Evolutionary conservation across 129 eudicot genomes (phyloP), one percentile per base, ranked within the genome.

Genomic region (Lonicera japonica): DNA sequence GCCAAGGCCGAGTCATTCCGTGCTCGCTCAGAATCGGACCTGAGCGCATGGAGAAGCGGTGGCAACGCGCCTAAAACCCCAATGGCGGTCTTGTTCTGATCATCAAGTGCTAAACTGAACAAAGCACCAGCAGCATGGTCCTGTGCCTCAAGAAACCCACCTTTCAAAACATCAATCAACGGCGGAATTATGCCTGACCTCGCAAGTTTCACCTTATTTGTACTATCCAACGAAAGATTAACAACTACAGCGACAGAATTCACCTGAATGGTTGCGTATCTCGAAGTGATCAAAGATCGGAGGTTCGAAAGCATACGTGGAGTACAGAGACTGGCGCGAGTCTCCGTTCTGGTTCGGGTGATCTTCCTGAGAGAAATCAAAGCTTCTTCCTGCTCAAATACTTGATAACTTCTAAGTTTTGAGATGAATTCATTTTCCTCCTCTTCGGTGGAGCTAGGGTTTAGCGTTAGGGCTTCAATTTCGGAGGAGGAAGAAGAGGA

Each of bases 61-160:
- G 80, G 88, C 24, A 85, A 48, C 9, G 90, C 95, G 14, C 97
- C 97, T 11, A 89, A 61, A 8, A 89, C 97, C 0, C 97, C 97
- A 0, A 89, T 80, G 3, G 97, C 97, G 0, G 97, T 89, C 62
- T 89, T 89, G 76, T 89, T 89, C 65, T 73, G 90, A 53, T 89
- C 84, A 15, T 85, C 95, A 1, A 89, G 81, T 0, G 97, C 79
- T 19, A 89, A 63, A 39, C 97, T 89, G 68, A 89, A 89, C 39
- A 89, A 54, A 17, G 88, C 97, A 0, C 97, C 95, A 15, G 90
- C 86, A 8, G 95, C 97, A 22, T 89, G 97, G 67, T 83, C 97
- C 74, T 80, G 95, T 11, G 95, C 81, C 61, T 86, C 97, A 0
- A 80, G 72, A 53, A 63, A 83, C 20, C 97, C 95, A 0, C 86